Base-by-base conservation (phyloP, 805 yeast genomes). In the Cyberlindnera mycetangii region DNA sequence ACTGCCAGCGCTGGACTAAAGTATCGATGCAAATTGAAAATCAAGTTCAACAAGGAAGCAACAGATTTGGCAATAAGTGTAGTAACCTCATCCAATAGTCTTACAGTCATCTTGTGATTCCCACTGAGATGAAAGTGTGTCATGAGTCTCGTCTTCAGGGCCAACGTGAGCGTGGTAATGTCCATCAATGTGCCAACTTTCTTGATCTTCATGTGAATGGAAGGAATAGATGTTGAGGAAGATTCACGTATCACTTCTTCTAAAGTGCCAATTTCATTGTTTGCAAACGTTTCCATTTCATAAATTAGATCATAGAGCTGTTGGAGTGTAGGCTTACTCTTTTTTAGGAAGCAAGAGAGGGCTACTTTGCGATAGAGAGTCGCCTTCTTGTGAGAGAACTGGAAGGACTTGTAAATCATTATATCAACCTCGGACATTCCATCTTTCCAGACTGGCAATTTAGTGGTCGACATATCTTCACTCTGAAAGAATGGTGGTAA, bases 1-100 rank as follows among this genome's bases (percentile, higher is more conserved):
- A 66, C 60, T 35, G 69, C 74, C 1, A 71, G 67, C 0, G 70
- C 68, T 10, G 35, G 4, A 2, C 55, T 51, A 1, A 76, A 73
- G 50, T 68, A 67, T 2, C 46, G 36, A 1, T 55, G 49, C 43
- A 65, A 59, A 34, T 66, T 62, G 21, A 49, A 50, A 12, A 69
- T 51, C 21, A 74, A 44, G 20, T 64, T 61, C 44, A 57, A 44
- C 30, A 60, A 54, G 5, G 61, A 22, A 10, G 25, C 7, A 22
- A 22, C 25, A 10, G 25, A 22, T 22, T 22, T 22, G 25, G 25
- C 25, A 7, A 22, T 10, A 10, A 22, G 25, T 22, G 25, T 7
- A 22, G 25, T 22, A 10, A 22, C 25, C 35, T 67, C 66, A 37
- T 61, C 64, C 22, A 68, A 38, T 45, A 65, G 70, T 36, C 59